Evolutionary conservation across 1,284 basidiomycete species (phyloP), one percentile per base, ranked within the genome.

Genomic region (Ganoderma leucocontextum): DNA sequence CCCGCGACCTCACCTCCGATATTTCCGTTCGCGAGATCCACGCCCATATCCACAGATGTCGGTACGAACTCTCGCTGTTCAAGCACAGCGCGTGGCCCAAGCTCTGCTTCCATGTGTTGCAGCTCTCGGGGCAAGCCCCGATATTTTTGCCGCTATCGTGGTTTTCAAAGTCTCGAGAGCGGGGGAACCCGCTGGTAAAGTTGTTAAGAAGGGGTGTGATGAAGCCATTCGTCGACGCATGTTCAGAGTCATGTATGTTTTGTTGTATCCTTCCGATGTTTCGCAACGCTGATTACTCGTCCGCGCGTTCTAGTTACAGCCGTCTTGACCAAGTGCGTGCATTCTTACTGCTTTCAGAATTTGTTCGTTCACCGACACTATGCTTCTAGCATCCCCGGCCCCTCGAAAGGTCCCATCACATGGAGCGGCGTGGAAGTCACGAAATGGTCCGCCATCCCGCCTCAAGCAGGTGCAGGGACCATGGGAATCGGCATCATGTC

Each of bases 401-500:
- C 78, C 0, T 67, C 75, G 15, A 75, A 74, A 60, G 73, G 69
- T 22, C 70, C 71, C 10, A 75, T 78, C 67, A 74, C 70, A 1
- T 64, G 78, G 55, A 74, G 73, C 53, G 77, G 73, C 52, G 73
- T 75, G 47, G 74, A 78, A 61, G 73, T 78, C 13, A 64, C 75
- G 25, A 73, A 73, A 25, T 78, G 77, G 77, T 73, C 71, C 9
- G 78, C 77, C 5, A 73, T 78, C 47, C 78, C 78, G 10, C 78
- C 78, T 6, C 78, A 79, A 67, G 73, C 68, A 0, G 78, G 78
- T 19, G 76, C 77, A 65, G 75, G 76, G 19, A 77, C 75, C 25
- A 72, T 79, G 13, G 79, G 73, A 7, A 75, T 78, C 59, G 77
- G 77, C 2, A 75, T 78, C 70, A 77, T 78, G 67, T 78, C 77